A percentile compares a stretch with the other conserved stretches of the same genome.
phyloP scores from a whole-genome alignment of 305 asterid species.

The Galium porrigens region DNA sequence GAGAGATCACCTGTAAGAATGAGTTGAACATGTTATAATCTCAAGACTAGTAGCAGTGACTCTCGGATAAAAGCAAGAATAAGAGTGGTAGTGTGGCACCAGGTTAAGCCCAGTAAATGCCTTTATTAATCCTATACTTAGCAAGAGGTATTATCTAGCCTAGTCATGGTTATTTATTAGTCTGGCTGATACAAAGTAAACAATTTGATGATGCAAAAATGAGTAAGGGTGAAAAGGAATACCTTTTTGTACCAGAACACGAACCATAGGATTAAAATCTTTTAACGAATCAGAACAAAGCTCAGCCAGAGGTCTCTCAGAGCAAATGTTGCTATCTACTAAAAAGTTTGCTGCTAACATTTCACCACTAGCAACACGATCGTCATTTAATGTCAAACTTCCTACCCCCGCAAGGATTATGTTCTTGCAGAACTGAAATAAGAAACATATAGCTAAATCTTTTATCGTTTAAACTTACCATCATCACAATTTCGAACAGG shows the following conservation, averaged over 20 bases:
- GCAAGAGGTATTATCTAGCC: neutral
- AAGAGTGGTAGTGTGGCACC: neutral
- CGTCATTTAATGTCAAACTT: constrained; percentile 75
- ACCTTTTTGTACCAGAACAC: constrained; percentile 22
- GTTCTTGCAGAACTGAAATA: constrained; percentile 84
- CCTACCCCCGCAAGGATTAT: constrained; percentile 96
- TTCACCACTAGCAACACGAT: constrained; percentile 54
- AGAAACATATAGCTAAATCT: constrained; percentile 4
- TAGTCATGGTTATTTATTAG: too few relatives aligned
- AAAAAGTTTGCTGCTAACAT: constrained; percentile 61
- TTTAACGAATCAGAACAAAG: constrained; percentile 21
- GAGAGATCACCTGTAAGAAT: constrained; percentile 48
- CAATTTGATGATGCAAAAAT: neutral
- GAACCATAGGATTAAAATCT: constrained; percentile 25
- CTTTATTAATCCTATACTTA: neutral
- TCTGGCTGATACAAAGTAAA: neutral
- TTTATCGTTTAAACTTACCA: neutral
- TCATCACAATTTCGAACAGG: neutral
- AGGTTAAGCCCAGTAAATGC: neutral
- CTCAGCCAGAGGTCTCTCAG: constrained; percentile 61
- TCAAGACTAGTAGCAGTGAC: neutral
- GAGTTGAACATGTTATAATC: neutral
- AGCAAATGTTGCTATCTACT: constrained; percentile 30
- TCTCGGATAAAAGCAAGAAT: neutral
- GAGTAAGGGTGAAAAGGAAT: neutral